Base-by-base conservation (phyloP, 164 flowering plant genomes). In the Vitis rupestris region DNA sequence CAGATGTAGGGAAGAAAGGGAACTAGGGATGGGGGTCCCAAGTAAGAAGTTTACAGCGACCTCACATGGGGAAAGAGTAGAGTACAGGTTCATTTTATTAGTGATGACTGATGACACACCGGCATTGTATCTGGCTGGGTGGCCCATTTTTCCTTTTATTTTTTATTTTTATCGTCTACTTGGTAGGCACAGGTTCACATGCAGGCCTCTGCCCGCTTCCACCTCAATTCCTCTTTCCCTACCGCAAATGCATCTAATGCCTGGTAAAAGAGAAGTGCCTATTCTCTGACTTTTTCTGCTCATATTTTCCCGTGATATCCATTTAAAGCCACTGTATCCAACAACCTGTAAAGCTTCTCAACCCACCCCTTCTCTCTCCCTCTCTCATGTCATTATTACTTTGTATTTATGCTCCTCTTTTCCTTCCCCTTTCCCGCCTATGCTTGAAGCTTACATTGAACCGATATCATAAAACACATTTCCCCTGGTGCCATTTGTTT, bases 291-390 rank as follows among this genome's bases (percentile, higher is more conserved):
- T 65, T 64, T 70, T 70, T 59, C 29, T 17, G 47, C 59, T 8
- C 52, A 66, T 70, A 53, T 59, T 66, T 65, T 49, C 65, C 71
- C 16, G 61, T 17, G 70, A 70, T 59, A 15, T 23, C 55, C 44
- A 54, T 50, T 17, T 16, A 73, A 71, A 66, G 65, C 63, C 62
- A 65, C 50, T 57, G 65, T 52, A 19, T 55, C 44, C 16, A 10
- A 51, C 70, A 59, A 70, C 68, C 77, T 77, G 80, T 74, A 77
- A 77, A 77, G 73, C 71, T 59, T 65, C 44, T 0, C 6, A 37
- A 3, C 44, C 27, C 19, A 44, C 48, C 23, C 29, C n/a, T 16
- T 4, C 50, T 55, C 73, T 63, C 15, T 44, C 61, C 48, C 57
- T 63, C 23, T 31, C 61, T 74, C 27, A 23, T 23, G 27, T 23